Conservation (phyloP, 2,329 filamentous ascomycete species). For the Neopestalotiopsis clavispora region DNA sequence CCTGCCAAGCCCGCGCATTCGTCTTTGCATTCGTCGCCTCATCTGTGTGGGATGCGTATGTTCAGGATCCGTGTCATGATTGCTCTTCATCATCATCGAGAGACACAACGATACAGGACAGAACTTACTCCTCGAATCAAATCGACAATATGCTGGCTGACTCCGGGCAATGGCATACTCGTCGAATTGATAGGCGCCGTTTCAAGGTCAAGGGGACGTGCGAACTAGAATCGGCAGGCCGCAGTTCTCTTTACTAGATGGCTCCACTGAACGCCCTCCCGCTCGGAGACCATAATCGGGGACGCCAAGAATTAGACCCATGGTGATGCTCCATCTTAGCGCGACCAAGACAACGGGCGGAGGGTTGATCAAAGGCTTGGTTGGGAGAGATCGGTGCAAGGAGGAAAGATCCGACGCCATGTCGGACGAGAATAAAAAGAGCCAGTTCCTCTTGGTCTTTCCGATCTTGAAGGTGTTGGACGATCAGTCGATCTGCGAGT, state of each 20-base stretch:
- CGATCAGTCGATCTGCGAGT: neutral
- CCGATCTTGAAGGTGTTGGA: neutral
- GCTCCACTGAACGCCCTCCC: neutral
- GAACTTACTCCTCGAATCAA: neutral
- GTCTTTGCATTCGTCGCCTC: neutral
- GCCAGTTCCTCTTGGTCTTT: neutral
- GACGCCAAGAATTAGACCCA: neutral
- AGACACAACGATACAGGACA: neutral
- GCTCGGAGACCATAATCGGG: conserved; percentile 1
- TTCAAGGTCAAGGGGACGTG: neutral
- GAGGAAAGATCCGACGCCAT: neutral
- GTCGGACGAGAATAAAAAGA: neutral
- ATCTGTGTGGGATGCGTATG: neutral
- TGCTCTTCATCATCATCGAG: neutral
- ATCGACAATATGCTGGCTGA: neutral
- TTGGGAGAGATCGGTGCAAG: neutral
- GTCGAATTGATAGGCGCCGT: neutral
- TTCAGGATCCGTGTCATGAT: neutral
- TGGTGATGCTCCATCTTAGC: neutral
- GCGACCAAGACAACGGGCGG: neutral
- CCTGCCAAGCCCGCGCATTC: neutral
- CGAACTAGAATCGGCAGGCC: neutral
- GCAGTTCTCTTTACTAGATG: neutral
- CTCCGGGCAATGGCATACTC: neutral
- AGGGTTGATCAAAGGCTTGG: neutral